Conservation (phyloP, 2,329 filamentous ascomycete genomes). For the Venturia nashicola region DNA sequence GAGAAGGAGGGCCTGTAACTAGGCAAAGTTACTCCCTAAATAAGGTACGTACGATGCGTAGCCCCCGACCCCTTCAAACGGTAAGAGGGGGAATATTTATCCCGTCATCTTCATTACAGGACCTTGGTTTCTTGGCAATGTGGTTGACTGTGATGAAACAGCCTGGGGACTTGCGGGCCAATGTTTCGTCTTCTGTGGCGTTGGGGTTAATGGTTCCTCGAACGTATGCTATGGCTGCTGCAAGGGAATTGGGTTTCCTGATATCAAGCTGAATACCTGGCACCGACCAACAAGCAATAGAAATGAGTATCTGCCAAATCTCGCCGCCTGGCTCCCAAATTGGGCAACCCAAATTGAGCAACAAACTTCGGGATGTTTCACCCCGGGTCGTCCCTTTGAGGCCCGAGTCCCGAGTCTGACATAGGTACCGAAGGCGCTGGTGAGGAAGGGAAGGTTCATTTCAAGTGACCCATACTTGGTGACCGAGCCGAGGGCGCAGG, state of each 20-base stretch:
- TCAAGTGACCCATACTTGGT: neutral
- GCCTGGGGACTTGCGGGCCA: neutral
- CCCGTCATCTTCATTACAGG: neutral
- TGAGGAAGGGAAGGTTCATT: neutral
- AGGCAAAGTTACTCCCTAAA: too few species aligned
- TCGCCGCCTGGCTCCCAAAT: neutral
- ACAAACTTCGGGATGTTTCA: neutral
- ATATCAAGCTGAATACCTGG: neutral
- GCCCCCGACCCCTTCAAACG: too few species aligned
- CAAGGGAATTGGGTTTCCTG: neutral
- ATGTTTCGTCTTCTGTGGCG: neutral
- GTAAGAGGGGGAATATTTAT: neutral
- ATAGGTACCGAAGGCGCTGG: neutral
- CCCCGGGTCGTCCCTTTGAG: neutral
- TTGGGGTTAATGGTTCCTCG: neutral
- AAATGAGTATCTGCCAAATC: neutral
- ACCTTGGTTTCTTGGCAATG: neutral
- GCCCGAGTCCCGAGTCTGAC: too few species aligned
- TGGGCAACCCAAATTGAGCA: neutral
- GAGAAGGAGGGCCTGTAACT: too few species aligned
- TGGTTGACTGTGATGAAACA: neutral
- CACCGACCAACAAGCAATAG: neutral
- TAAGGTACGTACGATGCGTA: too few species aligned
- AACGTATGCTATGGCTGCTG: neutral
- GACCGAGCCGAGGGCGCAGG: too few species aligned